Percentiles rank a stretch among this genome's conserved stretches.
phyloP scores from a whole-genome alignment of 352 stramenopile species.

The Phytophthora ramorum region DNA sequence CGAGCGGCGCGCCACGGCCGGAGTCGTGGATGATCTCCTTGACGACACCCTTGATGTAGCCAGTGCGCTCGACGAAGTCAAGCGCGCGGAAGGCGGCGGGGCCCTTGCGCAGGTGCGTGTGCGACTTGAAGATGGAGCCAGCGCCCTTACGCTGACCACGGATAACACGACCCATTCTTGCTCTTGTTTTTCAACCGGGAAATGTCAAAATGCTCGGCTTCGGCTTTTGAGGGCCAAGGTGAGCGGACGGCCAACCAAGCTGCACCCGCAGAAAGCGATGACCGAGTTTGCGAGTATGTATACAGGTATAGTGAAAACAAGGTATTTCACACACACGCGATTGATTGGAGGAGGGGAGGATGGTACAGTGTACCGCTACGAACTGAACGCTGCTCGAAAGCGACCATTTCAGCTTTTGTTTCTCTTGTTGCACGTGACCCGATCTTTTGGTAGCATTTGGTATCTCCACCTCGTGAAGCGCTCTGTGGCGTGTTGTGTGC shows the following conservation, averaged over 20 bases:
- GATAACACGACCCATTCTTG: constrained; percentile 89
- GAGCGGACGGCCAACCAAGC: constrained; percentile 30
- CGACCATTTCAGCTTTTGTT: constrained; percentile 29
- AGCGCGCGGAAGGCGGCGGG: constrained; percentile 74
- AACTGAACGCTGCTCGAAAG: neutral
- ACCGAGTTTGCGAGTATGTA: neutral
- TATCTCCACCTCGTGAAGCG: constrained; percentile 87
- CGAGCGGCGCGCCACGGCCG: constrained; percentile 96
- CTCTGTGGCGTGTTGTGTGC: constrained; percentile 52
- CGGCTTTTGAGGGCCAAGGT: neutral
- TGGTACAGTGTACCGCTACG: constrained; percentile 27
- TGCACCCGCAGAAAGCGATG: constrained; percentile 11
- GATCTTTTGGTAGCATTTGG: constrained; percentile 67
- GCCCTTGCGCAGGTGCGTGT: constrained; percentile 84
- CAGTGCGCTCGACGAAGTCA: constrained; percentile 94
- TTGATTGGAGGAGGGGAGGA: constrained; percentile 18
- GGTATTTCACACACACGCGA: neutral
- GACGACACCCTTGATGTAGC: constrained; percentile 99
- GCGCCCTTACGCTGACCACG: constrained; percentile 90
- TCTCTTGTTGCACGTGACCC: neutral
- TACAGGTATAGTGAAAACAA: constrained; percentile 9
- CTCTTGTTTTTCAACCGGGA: constrained; percentile 54
- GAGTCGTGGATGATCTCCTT: constrained; percentile 99
- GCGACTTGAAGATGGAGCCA: constrained; percentile 85
- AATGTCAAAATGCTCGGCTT: constrained; percentile 77